Percentiles rank a stretch among this genome's conserved stretches.
These are phyloP conservation scores for Aspergillus sp. DNA, from an alignment of 2,329 filamentous ascomycete genomes.

Conservation along the genomic window DNA sequence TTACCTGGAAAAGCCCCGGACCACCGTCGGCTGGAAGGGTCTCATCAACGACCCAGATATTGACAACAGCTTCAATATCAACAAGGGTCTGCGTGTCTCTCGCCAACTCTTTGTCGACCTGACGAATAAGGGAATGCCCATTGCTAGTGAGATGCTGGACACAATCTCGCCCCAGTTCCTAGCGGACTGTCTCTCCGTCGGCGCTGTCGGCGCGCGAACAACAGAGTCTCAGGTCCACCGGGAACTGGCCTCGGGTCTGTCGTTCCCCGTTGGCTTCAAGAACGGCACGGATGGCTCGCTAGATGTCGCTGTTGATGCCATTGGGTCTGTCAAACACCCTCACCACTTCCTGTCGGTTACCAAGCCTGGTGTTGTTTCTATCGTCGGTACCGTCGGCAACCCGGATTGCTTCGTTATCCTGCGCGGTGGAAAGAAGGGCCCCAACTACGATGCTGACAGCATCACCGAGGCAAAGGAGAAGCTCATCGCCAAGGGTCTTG, in stretches of 20 bases:
- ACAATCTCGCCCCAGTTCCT: conserved; percentile 97
- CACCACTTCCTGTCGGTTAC: conserved; percentile 98
- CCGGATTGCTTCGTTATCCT: conserved; percentile 97
- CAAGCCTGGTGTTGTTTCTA: conserved; percentile 91
- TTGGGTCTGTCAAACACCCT: conserved; percentile 85
- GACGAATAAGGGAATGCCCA: conserved; percentile 88
- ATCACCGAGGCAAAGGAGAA: conserved; percentile 80
- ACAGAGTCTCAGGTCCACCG: conserved; percentile 95
- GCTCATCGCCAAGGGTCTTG: conserved; percentile 70
- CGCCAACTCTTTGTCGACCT: conserved; percentile 92
- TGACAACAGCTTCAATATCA: conserved; percentile 98
- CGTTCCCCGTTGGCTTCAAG: conserved; percentile 99
- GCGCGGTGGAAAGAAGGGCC: conserved; percentile 86
- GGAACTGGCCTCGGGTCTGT: conserved; percentile 88
- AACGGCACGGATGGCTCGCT: conserved; percentile 94
- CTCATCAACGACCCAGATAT: conserved; percentile 98
- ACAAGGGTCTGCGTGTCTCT: conserved; percentile 86
- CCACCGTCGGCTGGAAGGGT: conserved; percentile 98
- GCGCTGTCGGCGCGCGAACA: conserved; percentile 91
- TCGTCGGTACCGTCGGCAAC: conserved; percentile 91
- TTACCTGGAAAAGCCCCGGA: conserved; percentile 97
- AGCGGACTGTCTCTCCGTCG: conserved; percentile 85
- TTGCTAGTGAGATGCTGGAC: conserved; percentile 96
- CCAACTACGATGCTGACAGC: conserved; percentile 87
- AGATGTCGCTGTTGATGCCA: conserved; percentile 89